These are phyloP conservation scores for Voacanga thouarsii DNA, from an alignment of 257 asterid genomes.

Conservation along the genomic window DNA sequence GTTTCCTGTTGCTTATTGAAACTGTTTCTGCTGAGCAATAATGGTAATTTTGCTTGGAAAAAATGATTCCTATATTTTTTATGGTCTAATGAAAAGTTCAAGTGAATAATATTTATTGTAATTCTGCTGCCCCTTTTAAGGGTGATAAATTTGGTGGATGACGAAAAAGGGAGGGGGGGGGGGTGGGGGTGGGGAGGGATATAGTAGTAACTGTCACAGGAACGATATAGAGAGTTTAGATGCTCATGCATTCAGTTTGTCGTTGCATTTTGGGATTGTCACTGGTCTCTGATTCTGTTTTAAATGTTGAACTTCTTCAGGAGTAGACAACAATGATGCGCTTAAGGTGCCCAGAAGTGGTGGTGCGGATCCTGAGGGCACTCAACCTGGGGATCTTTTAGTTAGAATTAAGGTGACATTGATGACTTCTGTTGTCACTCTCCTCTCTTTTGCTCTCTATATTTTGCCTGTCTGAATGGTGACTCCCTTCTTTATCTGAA, in stretches of 20 bases:
- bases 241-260: neutral
- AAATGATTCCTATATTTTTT: neutral
- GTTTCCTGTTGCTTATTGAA: neutral
- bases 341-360: slow-evolving; percentile 73
- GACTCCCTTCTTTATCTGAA: neutral
- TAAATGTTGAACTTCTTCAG: slow-evolving; percentile 35
- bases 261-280: neutral
- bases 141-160: neutral
- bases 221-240: neutral
- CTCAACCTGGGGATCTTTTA: slow-evolving; percentile 77
- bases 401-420: slow-evolving; percentile 65
- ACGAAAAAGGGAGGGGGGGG: too few species aligned
- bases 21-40: neutral
- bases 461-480: neutral
- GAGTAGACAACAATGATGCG: slow-evolving; percentile 76
- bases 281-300: neutral
- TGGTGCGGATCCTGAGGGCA: slow-evolving; percentile 95
- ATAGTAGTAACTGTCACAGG: neutral
- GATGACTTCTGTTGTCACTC: slow-evolving; percentile 9
- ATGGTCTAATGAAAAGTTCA: neutral
- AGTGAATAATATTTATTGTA: neutral
- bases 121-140: neutral
- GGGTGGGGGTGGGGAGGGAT: too few species aligned
- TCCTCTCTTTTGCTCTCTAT: neutral
- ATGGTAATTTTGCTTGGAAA: neutral